Evolutionary conservation across 2,329 filamentous ascomycete genomes (phyloP).

Genomic region (Chaetomium sp.): DNA sequence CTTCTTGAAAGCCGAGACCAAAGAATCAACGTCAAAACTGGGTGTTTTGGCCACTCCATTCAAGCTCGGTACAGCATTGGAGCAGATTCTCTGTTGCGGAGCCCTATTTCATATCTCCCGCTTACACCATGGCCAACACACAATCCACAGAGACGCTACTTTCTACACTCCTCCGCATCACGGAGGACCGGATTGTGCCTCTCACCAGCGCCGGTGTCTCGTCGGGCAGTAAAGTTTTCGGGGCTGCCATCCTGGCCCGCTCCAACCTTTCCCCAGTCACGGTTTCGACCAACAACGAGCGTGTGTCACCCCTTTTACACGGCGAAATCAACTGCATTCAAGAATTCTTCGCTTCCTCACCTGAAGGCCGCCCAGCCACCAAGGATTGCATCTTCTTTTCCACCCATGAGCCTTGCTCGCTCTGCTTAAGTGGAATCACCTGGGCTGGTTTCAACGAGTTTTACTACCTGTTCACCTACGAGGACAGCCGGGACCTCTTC

Average conservation of each 20-base stretch:
- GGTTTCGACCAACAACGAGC: slow-evolving; percentile 51
- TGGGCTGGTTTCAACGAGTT: slow-evolving; percentile 52
- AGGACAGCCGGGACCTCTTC: slow-evolving; percentile 51
- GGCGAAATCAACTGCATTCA: slow-evolving; percentile 58
- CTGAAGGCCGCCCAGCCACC: slow-evolving; percentile 27
- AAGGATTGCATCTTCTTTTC: slow-evolving; percentile 51
- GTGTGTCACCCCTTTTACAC: slow-evolving; percentile 47
- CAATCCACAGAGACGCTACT: slow-evolving; percentile 31
- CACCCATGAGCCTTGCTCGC: slow-evolving; percentile 53
- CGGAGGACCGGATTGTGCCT: slow-evolving; percentile 44
- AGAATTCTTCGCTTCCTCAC: slow-evolving; percentile 42
- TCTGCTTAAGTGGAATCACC: slow-evolving; percentile 51
- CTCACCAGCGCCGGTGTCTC: slow-evolving; percentile 44
- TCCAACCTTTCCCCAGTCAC: slow-evolving; percentile 37
- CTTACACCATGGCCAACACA: slow-evolving; percentile 12
- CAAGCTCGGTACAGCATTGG: too few relatives aligned
- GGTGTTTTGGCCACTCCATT: too few relatives aligned
- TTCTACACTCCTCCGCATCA: slow-evolving; percentile 34
- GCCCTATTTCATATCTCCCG: too few relatives aligned
- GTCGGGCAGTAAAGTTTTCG: slow-evolving; percentile 50
- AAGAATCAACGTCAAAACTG: too few relatives aligned
- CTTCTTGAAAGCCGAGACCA: too few relatives aligned
- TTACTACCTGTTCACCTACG: slow-evolving; percentile 54
- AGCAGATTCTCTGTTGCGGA: too few relatives aligned
- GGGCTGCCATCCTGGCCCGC: slow-evolving; percentile 46